Evolutionary conservation across 192 early-diverging fungal genomes (phyloP), one percentile per base, ranked within the genome.

Genomic region (Phycomyces blakesleeanus): DNA sequence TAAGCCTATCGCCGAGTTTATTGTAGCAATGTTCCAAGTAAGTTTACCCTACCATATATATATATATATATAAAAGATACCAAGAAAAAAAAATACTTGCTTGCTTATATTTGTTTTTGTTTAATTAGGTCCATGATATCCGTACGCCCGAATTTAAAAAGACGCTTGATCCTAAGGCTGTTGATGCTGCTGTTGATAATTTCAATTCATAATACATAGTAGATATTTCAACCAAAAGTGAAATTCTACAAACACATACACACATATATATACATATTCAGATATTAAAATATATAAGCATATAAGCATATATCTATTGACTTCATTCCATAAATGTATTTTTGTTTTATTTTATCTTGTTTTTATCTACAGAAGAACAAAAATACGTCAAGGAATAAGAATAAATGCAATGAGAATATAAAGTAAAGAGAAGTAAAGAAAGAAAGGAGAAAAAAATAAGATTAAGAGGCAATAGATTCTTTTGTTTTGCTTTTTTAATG

Each of bases 1-100:
- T 14, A 77, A 84, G 12, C 87, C 90, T 14, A 74, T 92, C 50
- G 74, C 81, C 12, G 88, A 91, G 72, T 89, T 83, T 50, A 80
- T 81, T 59, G 67, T 74, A 29, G 88, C 89, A 10, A 76, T 89
- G 52, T 69, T 69, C 51, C 25, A 66, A 49, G 69, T 67, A 61
- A 55, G 39, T 27, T n/a, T 21, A 4, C 21, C 6, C 8, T 9
- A 22, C 22, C 15, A 15, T 22, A 42, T 20, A 57, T 10, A 5
- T 5, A 38, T n/a, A n/a, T n/a, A n/a, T n/a, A n/a, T n/a, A n/a
- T n/a, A n/a, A n/a, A n/a, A n/a, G n/a, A n/a, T n/a, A n/a, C n/a
- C n/a, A n/a, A n/a, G n/a, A n/a, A n/a, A n/a, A n/a, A n/a, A n/a
- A n/a, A n/a, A n/a, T n/a, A n/a, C n/a, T n/a, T n/a, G 16, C 18